These are phyloP conservation scores for Coemansia sp. DNA, from an alignment of 192 early-diverging fungal genomes.

Conservation along the genomic window DNA sequence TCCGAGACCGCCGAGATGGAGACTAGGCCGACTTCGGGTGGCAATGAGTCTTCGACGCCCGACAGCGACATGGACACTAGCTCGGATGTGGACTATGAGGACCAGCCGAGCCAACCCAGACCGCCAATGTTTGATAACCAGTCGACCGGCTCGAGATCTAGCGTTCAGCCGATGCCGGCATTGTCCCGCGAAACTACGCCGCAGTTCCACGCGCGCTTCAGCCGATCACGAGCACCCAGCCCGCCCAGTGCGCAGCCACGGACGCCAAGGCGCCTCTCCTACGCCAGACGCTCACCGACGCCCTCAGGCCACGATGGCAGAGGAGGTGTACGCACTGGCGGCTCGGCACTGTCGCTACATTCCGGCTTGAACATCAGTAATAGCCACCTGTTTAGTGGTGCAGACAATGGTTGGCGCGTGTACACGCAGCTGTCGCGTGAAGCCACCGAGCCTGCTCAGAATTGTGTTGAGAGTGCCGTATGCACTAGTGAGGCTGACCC, in stretches of 20 bases:
- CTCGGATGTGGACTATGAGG: conserved; percentile 28
- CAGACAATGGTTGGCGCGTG: not conserved
- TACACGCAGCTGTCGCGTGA: not conserved
- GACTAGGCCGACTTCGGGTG: not conserved
- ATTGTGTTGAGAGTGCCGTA: conserved; percentile 2
- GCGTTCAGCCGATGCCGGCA: not conserved
- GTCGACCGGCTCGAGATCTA: not conserved
- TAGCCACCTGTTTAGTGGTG: not conserved
- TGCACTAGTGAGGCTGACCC: conserved; percentile 17
- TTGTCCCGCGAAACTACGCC: conserved; percentile 7
- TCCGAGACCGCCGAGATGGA: conserved; percentile 16
- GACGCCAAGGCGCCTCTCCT: conserved; percentile 5
- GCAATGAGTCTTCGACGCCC: conserved; percentile 5
- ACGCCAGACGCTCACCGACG: not conserved
- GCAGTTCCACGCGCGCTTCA: conserved; percentile 10
- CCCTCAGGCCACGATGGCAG: not conserved
- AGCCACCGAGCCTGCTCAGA: not conserved
- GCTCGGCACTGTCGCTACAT: not conserved
- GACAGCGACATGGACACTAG: conserved; percentile 43
- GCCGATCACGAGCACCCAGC: conserved; percentile 41
- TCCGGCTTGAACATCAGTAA: not conserved
- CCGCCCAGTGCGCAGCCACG: conserved; percentile 26
- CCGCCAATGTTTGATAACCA: not conserved
- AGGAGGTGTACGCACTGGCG: not conserved
- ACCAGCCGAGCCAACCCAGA: not conserved